These are phyloP conservation scores for Dianthus caryophyllus DNA, from an alignment of 148 eudicot species.

Conservation along the genomic window DNA sequence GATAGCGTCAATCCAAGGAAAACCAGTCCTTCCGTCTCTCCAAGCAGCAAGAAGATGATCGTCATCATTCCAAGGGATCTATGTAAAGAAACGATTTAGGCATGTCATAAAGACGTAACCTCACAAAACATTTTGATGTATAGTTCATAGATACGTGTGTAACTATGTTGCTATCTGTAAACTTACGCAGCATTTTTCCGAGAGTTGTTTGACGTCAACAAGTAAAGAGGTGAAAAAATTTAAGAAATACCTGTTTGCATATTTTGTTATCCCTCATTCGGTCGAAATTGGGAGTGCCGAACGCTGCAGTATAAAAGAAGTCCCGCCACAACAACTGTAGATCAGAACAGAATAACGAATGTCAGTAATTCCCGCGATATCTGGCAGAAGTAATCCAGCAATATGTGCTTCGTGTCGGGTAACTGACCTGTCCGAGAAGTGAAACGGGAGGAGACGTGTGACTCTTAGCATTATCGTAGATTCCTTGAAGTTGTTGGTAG, in stretches of 20 bases:
- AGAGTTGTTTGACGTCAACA: neutral
- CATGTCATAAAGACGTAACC: neutral
- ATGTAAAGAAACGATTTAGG: slow-evolving; percentile 10
- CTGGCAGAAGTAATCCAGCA: neutral
- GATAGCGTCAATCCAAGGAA: slow-evolving; percentile 96
- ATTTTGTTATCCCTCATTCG: slow-evolving; percentile 69
- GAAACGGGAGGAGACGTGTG: slow-evolving; percentile 91
- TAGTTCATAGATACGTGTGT: no score
- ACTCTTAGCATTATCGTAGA: slow-evolving; percentile 44
- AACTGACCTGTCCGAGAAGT: slow-evolving; percentile 83
- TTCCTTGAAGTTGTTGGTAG: slow-evolving; percentile 69
- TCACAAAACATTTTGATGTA: neutral
- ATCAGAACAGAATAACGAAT: slow-evolving; percentile 14
- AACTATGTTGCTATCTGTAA: no score
- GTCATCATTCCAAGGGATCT: slow-evolving; percentile 90
- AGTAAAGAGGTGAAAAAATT: neutral
- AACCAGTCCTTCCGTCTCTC: slow-evolving; percentile 94
- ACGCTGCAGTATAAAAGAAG: slow-evolving; percentile 79
- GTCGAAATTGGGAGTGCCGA: slow-evolving; percentile 79
- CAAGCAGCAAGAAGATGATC: slow-evolving; percentile 67
- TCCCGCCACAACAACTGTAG: slow-evolving; percentile 87
- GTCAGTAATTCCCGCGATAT: no score
- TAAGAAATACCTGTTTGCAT: slow-evolving; percentile 74
- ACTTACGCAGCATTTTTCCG: no score
- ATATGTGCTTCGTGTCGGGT: neutral